Evolutionary conservation across 495 filamentous ascomycete species (phyloP), one percentile per base, ranked within the genome.

Genomic region (Lasiosphaeria hispida): DNA sequence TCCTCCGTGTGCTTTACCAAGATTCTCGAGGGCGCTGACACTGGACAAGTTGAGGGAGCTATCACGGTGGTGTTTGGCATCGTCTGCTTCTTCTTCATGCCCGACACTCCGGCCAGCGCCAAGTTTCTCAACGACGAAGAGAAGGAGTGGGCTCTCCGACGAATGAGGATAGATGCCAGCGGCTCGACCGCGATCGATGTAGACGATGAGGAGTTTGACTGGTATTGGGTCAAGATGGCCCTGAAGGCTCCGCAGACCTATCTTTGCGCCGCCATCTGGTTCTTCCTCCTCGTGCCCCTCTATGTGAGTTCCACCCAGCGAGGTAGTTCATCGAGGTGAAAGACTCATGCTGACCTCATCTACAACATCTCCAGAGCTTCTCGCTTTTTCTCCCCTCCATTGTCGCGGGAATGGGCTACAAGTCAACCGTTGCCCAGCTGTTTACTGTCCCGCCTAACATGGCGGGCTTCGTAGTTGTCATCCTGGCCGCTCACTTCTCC

Each of bases 361-460:
- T 30, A 30, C 23, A n/a, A n/a, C 44, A 35, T 37, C 3, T 18
- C 14, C 38, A 64, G 65, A 64, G 68, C 53, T 67, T 58, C 56
- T 63, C 59, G 7, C 57, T 69, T 10, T 77, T 77, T 59, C 58
- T 75, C 59, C 81, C 81, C 0, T 78, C 80, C 0, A 85, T 85
- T 56, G 81, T 84, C 65, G 71, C 74, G 33, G 77, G 76, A 13
- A 70, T 85, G 34, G 77, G 77, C 14, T 84, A 79, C 67, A 71
- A 68, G 14, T 68, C 78, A 2, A 79, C 80, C 7, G 60, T 75
- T 55, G 82, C 82, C 0, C 81, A 85, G 53, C 66, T 84, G 0
- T 75, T 83, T 36, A 80, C 80, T 2, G 77, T 82, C 2, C 80
- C 81, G 0, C 80, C 81, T 0, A 83, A 85, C 57, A 74, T 76